Base-by-base conservation (phyloP, 768 basidiomycete genomes). In the Mycena rebaudengoi region DNA sequence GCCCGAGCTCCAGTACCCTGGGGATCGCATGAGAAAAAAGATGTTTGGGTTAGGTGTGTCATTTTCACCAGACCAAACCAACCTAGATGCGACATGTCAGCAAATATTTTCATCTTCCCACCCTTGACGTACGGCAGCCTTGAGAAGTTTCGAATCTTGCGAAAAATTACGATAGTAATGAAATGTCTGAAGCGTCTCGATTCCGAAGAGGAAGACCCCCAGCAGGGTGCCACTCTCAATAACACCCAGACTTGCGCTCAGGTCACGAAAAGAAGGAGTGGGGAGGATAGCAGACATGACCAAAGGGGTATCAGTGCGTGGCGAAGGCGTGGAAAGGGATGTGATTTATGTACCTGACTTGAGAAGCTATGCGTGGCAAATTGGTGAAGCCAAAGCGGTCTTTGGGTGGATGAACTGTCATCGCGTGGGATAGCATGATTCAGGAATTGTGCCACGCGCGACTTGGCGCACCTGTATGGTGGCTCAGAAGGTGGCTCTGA, bases 1-100 rank as follows among this genome's bases (percentile, higher is more conserved):
- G 40, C 14, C 49, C 59, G 32, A 60, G 49, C 41, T 60, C 59
- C 28, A 60, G 32, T 12, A 51, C 23, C 59, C 59, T 52, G n/a
- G 7, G 8, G 3, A 37, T n/a, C 6, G 26, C 10, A 6, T 48
- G n/a, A 46, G 35, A 29, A 26, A 13, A n/a, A 6, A 12, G 18
- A 5, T 16, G 21, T 12, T 16, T 23, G 1, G 7, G 14, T 25
- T 37, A 20, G 14, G 2, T 13, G 7, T 25, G 23, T 1, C 6
- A 40, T 12, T 5, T 16, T 57, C 33, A 57, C 55, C 55, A 57
- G 30, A 57, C 55, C 3, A 57, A 10, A 7, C 21, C 55, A n/a
- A 57, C 55, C 55, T 57, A 10, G 20, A 46, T 7, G 16, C 2
- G 18, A n/a, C 14, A n/a, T 16, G 13, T 57, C 23, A 57, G 32